Evolutionary conservation across 495 filamentous ascomycete species (phyloP).

Genomic region (Annulohypoxylon stygium): DNA sequence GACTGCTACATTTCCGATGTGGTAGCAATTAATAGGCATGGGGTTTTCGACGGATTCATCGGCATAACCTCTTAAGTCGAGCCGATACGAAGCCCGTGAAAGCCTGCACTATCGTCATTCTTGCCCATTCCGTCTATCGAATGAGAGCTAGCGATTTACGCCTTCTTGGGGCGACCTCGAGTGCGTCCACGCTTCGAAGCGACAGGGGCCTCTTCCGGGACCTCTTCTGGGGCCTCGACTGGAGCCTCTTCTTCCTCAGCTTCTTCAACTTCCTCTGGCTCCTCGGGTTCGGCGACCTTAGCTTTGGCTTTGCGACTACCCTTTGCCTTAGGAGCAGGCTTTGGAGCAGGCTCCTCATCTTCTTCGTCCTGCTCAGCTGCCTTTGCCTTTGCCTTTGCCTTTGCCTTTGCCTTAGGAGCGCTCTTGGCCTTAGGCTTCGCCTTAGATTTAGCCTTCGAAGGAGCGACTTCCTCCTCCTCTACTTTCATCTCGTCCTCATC

Average conservation of each 20-base stretch:
- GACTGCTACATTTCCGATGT: not conserved
- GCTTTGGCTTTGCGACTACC: conserved; percentile 48
- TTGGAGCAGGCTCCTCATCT: conserved; percentile 33
- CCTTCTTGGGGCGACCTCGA: conserved; percentile 40
- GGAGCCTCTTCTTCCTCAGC: conserved; percentile 22
- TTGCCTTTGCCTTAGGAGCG: conserved; percentile 29
- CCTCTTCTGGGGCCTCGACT: conserved; percentile 7
- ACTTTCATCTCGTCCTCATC: conserved; percentile 50
- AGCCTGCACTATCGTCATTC: conserved; percentile 1
- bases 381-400: conserved; percentile 39
- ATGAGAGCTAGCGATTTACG: conserved; percentile 12
- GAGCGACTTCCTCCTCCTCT: conserved; percentile 51
- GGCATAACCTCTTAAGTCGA: not conserved
- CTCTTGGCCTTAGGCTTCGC: conserved; percentile 35
- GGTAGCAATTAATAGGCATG: not conserved
- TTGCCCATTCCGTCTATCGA: not conserved
- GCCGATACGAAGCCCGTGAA: not conserved
- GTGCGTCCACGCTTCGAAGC: conserved; percentile 31
- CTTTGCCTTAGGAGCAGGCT: conserved; percentile 45
- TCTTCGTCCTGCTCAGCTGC: conserved; percentile 30
- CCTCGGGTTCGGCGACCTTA: conserved; percentile 15
- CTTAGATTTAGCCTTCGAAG: conserved; percentile 16
- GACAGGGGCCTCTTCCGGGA: not conserved
- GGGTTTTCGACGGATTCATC: not conserved
- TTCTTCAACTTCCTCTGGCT: conserved; percentile 9